Percentiles rank a stretch among this genome's conserved stretches.
Conservation (phyloP, 192 early-diverging fungal genomes). For the Rhizophagus prolifer region DNA sequence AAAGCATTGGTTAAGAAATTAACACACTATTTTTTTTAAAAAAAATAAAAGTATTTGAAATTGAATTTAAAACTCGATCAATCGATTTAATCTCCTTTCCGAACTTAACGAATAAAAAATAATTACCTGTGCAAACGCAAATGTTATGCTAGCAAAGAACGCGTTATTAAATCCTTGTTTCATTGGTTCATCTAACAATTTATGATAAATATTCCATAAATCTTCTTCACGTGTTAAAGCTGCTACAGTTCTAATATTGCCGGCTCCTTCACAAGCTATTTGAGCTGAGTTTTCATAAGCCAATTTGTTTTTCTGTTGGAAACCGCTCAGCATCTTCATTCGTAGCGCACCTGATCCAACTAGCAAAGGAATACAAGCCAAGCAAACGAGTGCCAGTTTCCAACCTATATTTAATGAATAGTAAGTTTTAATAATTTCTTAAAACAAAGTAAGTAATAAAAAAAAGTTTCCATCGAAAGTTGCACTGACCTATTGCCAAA, state of each 20-base stretch:
- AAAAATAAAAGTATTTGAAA: too few species aligned
- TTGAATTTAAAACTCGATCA: too few species aligned
- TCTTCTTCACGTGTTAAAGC: conserved; percentile 56
- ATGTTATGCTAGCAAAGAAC: conserved; percentile 40
- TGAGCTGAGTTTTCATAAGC: conserved; percentile 68
- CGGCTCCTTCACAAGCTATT: conserved; percentile 73
- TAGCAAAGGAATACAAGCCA: conserved; percentile 69
- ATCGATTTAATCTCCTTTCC: too few species aligned
- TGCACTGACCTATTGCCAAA: conserved; percentile 36
- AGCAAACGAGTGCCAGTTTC: conserved; percentile 60
- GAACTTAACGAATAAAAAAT: neutral
- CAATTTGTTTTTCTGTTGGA: conserved; percentile 51
- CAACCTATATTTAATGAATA: conserved; percentile 37
- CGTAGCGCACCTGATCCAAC: conserved; percentile 61
- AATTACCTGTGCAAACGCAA: conserved; percentile 41
- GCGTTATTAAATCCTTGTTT: conserved; percentile 37
- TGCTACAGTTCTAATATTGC: conserved; percentile 73
- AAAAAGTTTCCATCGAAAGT: neutral
- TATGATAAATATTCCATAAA: conserved; percentile 44
- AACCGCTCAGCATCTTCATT: conserved; percentile 49
- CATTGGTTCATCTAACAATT: conserved; percentile 45
- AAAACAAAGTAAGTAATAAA: neutral
- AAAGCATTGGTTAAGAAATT: conserved; percentile 48
- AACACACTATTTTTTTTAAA: conserved; percentile 14
- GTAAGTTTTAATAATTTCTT: neutral